These are phyloP conservation scores for Rosa persica DNA, from an alignment of 306 rosid genomes.

Conservation along the genomic window DNA sequence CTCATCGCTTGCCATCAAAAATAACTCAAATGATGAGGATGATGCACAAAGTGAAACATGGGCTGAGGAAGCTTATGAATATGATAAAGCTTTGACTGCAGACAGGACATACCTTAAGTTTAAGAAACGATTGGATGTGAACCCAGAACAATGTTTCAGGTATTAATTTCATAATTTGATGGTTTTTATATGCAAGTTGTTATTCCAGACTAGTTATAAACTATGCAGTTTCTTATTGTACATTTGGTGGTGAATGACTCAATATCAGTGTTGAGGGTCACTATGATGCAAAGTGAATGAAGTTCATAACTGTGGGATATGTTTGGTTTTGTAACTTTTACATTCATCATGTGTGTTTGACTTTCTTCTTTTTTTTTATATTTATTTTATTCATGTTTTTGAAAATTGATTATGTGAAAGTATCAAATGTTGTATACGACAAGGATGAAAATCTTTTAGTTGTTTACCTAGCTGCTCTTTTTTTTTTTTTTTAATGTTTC, in stretches of 20 bases:
- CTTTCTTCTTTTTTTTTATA: too few species aligned
- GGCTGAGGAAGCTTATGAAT: conserved; percentile 74
- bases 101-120: conserved; percentile 89
- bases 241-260: background rate
- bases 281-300: background rate
- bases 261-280: background rate
- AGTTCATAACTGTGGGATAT: background rate
- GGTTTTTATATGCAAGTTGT: background rate
- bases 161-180: conserved; percentile 16
- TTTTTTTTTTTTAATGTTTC: too few species aligned
- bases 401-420: background rate
- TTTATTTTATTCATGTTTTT: too few species aligned
- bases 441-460: background rate
- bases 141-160: conserved; percentile 92
- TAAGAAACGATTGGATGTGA: conserved; percentile 75
- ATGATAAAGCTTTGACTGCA: conserved; percentile 81
- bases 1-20: conserved; percentile 61
- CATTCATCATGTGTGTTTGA: background rate
- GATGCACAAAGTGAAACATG: conserved; percentile 60
- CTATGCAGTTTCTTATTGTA: background rate
- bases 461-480: too few species aligned
- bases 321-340: background rate
- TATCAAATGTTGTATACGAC: background rate
- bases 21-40: conserved; percentile 35
- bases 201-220: background rate